Evolutionary conservation across 345 rosid species (phyloP), one percentile per base, ranked within the genome.

Genomic region (Camelina sativa): DNA sequence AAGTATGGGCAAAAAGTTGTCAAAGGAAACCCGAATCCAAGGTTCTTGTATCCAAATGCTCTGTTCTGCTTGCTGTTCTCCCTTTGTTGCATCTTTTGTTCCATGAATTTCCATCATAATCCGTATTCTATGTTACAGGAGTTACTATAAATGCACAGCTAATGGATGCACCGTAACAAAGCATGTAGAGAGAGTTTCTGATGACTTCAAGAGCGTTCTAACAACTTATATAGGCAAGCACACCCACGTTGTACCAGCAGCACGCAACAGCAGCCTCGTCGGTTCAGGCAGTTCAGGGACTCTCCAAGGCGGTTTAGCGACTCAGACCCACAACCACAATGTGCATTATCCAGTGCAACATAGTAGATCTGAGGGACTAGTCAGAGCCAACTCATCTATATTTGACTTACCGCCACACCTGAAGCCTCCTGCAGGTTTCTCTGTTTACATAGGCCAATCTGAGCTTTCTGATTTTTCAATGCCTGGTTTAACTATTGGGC

Each of bases 171-270:
- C 85, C 0, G 97, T 94, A 58, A 88, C 97, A 57, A 93, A 93
- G 83, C 98, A 93, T 52, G 98, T 93, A 48, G 98, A 93, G 80
- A 88, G 98, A 84, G 98, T 96, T 69, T 91, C 97, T 7, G 91
- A 91, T 73, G 98, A 93, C 79, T 91, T 88, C 11, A 87, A 89
- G 74, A 87, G 89, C 0, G 97, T 94, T 40, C 79, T 94, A 75
- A 94, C 98, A 2, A 88, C 97, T 7, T 94, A 94, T 20, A 95
- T 91, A 74, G 97, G 98, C 51, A 94, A 91, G 83, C 97, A 94
- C 81, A 91, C 87, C 69, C 98, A 94, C 16, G 87, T 86, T 62
- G 95, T 94, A 28, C 97, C 97, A 11, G 91, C 89, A 66, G 91
- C 96, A 40, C 88, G 92, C 75, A 91, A 80, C 79, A 85, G 80